A percentile compares a stretch with the other conserved stretches of the same genome.
phyloP scores from a whole-genome alignment of 257 asterid species.

The Marsdenia floribunda region DNA sequence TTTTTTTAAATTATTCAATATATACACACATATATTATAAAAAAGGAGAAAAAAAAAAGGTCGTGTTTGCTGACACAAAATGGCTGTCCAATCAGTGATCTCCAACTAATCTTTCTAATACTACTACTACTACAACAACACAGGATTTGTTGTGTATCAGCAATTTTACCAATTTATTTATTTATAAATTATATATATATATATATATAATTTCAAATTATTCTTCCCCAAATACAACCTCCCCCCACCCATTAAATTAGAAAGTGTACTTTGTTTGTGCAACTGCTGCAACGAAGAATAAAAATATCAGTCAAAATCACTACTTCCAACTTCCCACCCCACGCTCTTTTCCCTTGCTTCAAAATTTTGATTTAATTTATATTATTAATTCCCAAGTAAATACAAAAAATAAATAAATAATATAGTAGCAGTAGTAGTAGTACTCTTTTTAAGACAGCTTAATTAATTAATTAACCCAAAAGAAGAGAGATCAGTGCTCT shows the following conservation, averaged over 20 bases:
- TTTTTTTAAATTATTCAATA: too few species aligned
- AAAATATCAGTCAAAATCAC: constrained; percentile 18
- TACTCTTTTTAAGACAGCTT: constrained; percentile 8
- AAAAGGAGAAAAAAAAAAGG: background rate
- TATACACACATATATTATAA: too few species aligned
- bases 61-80: background rate
- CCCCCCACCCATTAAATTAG: too few species aligned
- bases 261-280: background rate
- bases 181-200: too few species aligned
- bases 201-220: too few species aligned
- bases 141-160: background rate
- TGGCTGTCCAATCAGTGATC: constrained; percentile 5
- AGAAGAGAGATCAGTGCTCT: background rate
- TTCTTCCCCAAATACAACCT: background rate
- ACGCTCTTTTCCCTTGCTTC: constrained; percentile 9
- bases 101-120: constrained; percentile 4
- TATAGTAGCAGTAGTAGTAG: too few species aligned
- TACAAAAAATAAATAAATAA: background rate
- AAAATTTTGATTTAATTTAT: background rate
- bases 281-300: background rate
- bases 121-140: background rate
- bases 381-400: background rate
- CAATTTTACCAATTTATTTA: background rate
- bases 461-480: constrained; percentile 4
- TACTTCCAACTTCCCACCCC: constrained; percentile 8